Conservation (phyloP, 768 basidiomycete genomes). For the Amanita brunnescens region DNA sequence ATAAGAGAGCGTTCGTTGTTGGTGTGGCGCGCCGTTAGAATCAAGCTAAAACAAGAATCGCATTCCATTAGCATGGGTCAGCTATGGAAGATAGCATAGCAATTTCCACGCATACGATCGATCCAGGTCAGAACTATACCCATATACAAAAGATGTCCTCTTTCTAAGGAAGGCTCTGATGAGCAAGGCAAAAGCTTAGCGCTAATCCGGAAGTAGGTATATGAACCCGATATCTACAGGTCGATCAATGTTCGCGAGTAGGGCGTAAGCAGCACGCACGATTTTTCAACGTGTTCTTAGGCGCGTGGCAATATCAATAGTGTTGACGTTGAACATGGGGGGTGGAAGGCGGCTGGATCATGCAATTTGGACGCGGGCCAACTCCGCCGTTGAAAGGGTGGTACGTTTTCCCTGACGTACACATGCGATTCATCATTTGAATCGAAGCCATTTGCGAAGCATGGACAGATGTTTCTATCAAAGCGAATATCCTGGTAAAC, state of each 20-base stretch:
- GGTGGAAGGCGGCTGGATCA: not conserved
- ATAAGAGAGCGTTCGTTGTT: not conserved
- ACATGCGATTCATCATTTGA: not conserved
- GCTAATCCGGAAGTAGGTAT: not conserved
- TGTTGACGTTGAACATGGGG: not conserved
- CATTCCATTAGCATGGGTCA: not conserved
- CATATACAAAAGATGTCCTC: not conserved
- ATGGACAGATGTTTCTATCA: not conserved
- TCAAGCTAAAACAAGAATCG: not conserved
- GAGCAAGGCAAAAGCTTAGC: not conserved
- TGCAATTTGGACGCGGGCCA: not conserved
- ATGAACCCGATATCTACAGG: not conserved
- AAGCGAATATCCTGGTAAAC: not conserved
- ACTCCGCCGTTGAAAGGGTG: not conserved
- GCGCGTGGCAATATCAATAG: constrained; percentile 1
- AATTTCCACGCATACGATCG: not conserved
- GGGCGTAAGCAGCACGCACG: not conserved
- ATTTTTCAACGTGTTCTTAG: constrained; percentile 2
- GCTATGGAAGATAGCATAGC: not conserved
- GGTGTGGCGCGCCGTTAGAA: not conserved
- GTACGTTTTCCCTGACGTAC: not conserved
- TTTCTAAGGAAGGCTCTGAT: constrained; percentile 1
- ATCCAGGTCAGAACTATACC: not conserved
- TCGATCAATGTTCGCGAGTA: not conserved
- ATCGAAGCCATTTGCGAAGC: not conserved